phyloP scores from a whole-genome alignment of 345 rosid genomes.

The Syzygium aromaticum region DNA sequence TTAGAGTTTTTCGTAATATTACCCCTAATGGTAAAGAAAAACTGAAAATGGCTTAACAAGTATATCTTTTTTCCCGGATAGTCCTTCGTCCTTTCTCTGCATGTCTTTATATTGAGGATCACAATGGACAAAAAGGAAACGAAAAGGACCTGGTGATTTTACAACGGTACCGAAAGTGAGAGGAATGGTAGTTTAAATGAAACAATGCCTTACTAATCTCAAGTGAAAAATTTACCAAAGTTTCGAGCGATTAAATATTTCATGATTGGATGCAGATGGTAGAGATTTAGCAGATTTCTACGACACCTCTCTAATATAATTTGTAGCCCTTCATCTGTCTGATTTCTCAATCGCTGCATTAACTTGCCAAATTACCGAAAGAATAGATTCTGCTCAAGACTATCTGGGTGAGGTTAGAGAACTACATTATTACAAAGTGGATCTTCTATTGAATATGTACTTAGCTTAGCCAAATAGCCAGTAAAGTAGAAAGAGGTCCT shows the following conservation, averaged over 20 bases:
- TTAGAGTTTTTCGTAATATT: too few species aligned
- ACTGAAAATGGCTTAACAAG: background rate
- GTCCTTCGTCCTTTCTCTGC: background rate
- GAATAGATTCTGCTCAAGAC: background rate
- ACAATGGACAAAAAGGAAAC: background rate
- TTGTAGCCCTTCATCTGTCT: background rate
- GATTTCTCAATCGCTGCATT: background rate
- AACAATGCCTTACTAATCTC: background rate
- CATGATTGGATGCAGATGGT: background rate
- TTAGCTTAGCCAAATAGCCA: background rate
- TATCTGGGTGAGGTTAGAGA: background rate
- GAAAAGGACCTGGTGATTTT: background rate
- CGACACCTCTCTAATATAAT: background rate
- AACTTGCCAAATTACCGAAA: background rate
- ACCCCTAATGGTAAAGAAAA: background rate
- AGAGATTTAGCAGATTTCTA: background rate
- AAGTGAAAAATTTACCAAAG: background rate
- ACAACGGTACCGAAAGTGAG: background rate
- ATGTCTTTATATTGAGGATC: background rate
- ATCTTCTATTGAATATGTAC: background rate
- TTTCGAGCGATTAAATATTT: background rate
- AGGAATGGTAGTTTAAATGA: background rate
- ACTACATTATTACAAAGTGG: background rate
- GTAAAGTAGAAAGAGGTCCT: background rate
- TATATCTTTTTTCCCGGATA: background rate